phyloP scores from a whole-genome alignment of 306 rosid species.

The Dalbergia oliveri region DNA sequence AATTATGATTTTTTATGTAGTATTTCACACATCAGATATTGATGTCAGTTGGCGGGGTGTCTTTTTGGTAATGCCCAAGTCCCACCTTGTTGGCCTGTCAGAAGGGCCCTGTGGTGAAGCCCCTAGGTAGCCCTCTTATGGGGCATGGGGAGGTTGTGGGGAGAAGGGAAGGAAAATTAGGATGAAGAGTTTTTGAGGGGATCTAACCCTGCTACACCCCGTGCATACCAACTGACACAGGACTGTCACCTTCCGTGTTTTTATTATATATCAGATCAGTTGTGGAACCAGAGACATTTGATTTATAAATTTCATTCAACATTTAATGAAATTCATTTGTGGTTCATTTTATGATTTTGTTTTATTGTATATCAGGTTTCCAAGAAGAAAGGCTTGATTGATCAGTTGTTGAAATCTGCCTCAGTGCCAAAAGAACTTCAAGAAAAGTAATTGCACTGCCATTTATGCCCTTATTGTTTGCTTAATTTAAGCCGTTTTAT shows the following conservation, averaged over 20 bases:
- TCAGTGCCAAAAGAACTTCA: conserved; percentile 66
- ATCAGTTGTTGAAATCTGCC: conserved; percentile 68
- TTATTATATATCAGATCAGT: conserved; percentile 16
- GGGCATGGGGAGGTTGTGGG: neutral
- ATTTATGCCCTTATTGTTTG: conserved; percentile 47
- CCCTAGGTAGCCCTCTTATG: neutral
- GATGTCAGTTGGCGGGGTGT: neutral
- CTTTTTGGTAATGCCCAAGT: neutral
- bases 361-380: conserved; percentile 65
- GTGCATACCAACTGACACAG: neutral
- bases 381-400: conserved; percentile 74
- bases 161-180: neutral
- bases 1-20: conserved; percentile 34
- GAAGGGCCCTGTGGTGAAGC: neutral
- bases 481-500: conserved; percentile 39
- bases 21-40: conserved; percentile 22
- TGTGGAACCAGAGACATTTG: conserved; percentile 41
- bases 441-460: conserved; percentile 67
- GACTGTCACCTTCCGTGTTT: neutral
- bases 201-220: neutral
- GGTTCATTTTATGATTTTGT: conserved; percentile 37
- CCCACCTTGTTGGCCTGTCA: too few species aligned
- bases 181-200: neutral
- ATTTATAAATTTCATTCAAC: conserved; percentile 19
- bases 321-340: conserved; percentile 31